Evolutionary conservation across 2,329 filamentous ascomycete species (phyloP).

Genomic region (Dactylellina parvicollis): DNA sequence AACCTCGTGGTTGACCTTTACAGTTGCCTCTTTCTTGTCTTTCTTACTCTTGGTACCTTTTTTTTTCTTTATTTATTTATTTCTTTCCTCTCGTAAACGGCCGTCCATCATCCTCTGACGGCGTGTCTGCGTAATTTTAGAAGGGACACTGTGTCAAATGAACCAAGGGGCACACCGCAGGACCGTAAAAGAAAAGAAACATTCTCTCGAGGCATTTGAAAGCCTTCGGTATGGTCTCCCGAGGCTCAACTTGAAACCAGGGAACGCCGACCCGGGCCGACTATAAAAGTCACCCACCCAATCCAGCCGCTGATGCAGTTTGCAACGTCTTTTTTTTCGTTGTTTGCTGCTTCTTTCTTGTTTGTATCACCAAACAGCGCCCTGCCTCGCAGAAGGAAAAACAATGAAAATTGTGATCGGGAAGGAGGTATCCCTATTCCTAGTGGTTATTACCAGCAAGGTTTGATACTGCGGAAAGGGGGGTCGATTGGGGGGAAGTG

Average conservation of each 20-base stretch:
- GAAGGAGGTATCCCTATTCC: constrained; percentile 10
- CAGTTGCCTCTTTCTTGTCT: constrained; percentile 29
- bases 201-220: neutral
- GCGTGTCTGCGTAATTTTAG: constrained; percentile 28
- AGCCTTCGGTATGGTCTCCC: constrained; percentile 10
- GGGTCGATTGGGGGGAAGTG: constrained; percentile 12
- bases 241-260: constrained; percentile 32
- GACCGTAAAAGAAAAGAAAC: neutral
- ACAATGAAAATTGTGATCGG: neutral
- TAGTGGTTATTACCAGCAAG: constrained; percentile 22
- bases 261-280: constrained; percentile 29
- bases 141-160: constrained; percentile 18
- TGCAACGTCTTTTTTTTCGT: constrained; percentile 2
- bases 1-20: constrained; percentile 30
- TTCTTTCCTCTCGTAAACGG: constrained; percentile 30
- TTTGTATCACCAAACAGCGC: constrained; percentile 14
- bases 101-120: neutral
- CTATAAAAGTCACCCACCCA: neutral
- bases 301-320: constrained; percentile 10
- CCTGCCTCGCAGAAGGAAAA: neutral
- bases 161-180: constrained; percentile 12
- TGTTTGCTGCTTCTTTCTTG: constrained; percentile 7
- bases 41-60: neutral
- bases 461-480: constrained; percentile 42
- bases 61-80: neutral